Conservation (phyloP, 805 yeast species). For the Blastobotrys americana region DNA sequence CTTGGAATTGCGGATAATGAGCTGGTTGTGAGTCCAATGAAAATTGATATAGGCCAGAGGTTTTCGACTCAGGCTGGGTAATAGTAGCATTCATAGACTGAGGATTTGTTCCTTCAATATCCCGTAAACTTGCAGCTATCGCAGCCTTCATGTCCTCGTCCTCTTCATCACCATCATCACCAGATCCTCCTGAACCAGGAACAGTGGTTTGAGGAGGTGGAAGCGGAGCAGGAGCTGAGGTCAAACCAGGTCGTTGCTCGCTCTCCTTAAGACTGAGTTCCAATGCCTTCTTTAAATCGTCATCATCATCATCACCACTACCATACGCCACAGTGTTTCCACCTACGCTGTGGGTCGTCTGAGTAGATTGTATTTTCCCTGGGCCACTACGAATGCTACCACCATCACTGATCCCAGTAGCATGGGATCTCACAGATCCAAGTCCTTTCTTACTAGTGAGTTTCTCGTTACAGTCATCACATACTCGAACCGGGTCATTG, state of each 20-base stretch:
- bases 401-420: conserved; percentile 15
- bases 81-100: background rate
- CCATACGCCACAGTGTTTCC: conserved; percentile 18
- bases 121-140: conserved; percentile 81
- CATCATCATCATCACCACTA: conserved; percentile 50
- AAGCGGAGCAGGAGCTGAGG: conserved; percentile 27
- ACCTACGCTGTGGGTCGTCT: background rate
- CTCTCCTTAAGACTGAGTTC: conserved; percentile 65
- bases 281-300: conserved; percentile 68
- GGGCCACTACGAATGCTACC: conserved; percentile 6
- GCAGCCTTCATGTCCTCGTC: conserved; percentile 92
- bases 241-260: conserved; percentile 6
- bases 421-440: conserved; percentile 13
- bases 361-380: conserved; percentile 8
- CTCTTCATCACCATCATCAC: conserved; percentile 58
- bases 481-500: conserved; percentile 81
- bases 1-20: conserved; percentile 19
- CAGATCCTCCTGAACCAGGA: conserved; percentile 15
- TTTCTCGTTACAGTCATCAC: conserved; percentile 79
- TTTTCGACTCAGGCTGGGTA: background rate
- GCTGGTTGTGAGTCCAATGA: background rate
- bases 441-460: conserved; percentile 34
- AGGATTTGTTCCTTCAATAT: conserved; percentile 41
- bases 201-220: conserved; percentile 1
- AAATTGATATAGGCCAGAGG: background rate